Evolutionary conservation across 345 rosid species (phyloP).

Genomic region (Bruguiera sexangula): DNA sequence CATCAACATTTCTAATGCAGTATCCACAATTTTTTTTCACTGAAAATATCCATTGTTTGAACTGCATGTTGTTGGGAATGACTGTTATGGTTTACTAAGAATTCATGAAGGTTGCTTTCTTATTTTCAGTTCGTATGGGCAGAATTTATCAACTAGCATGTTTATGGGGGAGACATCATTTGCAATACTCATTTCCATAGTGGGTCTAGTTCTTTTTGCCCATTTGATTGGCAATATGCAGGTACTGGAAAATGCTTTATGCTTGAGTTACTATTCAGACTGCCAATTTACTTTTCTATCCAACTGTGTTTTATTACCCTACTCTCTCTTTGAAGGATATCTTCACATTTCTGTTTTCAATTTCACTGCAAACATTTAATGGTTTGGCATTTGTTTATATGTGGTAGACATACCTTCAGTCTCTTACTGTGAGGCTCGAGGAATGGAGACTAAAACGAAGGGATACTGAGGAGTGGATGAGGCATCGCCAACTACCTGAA

Average conservation of each 20-base stretch:
- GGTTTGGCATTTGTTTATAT: constrained; percentile 4
- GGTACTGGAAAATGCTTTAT: constrained; percentile 36
- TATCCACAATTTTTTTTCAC: not conserved
- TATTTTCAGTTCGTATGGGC: constrained; percentile 81
- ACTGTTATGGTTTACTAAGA: not conserved
- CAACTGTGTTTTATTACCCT: no score
- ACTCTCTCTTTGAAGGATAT: no score
- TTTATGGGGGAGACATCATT: constrained; percentile 83
- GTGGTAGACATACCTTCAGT: constrained; percentile 79
- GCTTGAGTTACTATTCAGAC: not conserved
- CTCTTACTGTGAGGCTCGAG: constrained; percentile 78
- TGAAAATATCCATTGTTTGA: not conserved
- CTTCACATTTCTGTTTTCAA: not conserved
- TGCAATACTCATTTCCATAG: constrained; percentile 75
- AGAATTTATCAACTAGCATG: constrained; percentile 74
- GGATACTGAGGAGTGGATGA: constrained; percentile 97
- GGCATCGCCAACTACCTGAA: constrained; percentile 87
- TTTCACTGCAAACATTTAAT: not conserved
- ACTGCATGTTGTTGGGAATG: no score
- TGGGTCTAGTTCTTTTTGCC: constrained; percentile 88
- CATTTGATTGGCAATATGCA: constrained; percentile 98
- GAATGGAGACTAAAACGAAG: constrained; percentile 93
- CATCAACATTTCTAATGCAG: not conserved
- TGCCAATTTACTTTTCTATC: no score
- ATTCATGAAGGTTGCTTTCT: constrained; percentile 21